These are phyloP conservation scores for Brassica cretica DNA, from an alignment of 345 rosid species.

Conservation along the genomic window DNA sequence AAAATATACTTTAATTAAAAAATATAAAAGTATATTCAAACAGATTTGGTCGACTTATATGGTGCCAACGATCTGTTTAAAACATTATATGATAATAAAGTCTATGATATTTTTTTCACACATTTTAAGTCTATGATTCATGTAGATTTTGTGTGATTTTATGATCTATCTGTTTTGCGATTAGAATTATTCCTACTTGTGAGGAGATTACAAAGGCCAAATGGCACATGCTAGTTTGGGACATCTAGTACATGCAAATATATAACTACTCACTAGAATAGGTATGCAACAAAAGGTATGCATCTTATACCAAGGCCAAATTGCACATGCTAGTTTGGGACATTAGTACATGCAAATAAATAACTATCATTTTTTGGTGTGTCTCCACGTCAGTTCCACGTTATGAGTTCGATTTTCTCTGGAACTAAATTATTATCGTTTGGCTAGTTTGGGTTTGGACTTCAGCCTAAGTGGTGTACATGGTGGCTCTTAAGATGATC, in stretches of 20 bases:
- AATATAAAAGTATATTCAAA: not conserved
- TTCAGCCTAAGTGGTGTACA: too few relatives aligned
- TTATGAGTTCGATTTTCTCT: too few relatives aligned
- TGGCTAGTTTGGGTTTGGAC: too few relatives aligned
- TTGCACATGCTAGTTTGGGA: too few relatives aligned
- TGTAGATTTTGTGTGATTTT: not conserved
- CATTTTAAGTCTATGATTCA: not conserved
- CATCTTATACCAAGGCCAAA: not conserved
- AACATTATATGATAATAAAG: not conserved
- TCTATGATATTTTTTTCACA: too few relatives aligned
- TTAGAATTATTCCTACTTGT: not conserved
- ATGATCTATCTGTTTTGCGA: not conserved
- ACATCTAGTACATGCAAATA: not conserved
- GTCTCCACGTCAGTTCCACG: too few relatives aligned
- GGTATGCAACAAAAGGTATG: not conserved
- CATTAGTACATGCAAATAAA: too few relatives aligned
- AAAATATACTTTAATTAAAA: not conserved
- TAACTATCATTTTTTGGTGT: too few relatives aligned
- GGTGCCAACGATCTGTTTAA: not conserved
- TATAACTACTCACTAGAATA: not conserved
- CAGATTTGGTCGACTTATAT: not conserved
- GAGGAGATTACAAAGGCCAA: not conserved
- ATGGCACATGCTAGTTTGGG: not conserved
- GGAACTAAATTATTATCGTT: too few relatives aligned
- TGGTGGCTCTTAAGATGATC: too few relatives aligned